Evolutionary conservation across 768 basidiomycete genomes (phyloP).

Genomic region (Macrocybe gigantea): DNA sequence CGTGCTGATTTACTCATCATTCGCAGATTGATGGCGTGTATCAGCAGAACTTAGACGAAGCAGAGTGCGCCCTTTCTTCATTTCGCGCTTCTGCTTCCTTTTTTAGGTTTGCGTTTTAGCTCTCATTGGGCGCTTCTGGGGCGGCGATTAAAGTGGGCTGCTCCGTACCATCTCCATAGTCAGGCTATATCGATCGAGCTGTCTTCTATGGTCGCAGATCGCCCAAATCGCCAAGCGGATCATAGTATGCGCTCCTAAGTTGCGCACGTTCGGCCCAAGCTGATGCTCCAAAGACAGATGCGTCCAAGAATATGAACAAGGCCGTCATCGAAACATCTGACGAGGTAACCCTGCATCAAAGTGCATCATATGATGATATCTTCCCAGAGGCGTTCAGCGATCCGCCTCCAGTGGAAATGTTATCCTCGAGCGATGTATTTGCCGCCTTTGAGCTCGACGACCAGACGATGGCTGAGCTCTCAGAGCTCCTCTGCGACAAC

Average conservation of each 20-base stretch:
- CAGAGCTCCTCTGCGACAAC: neutral
- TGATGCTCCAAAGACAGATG: neutral
- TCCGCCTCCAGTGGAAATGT: neutral
- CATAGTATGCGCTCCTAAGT: conserved; percentile 10
- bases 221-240: conserved; percentile 21
- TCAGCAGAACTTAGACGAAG: conserved; percentile 20
- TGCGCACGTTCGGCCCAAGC: neutral
- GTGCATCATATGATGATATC: neutral
- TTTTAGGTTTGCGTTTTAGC: conserved; percentile 4
- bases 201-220: conserved; percentile 8
- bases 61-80: conserved; percentile 13
- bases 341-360: neutral
- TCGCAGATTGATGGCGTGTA: conserved; percentile 21
- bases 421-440: neutral
- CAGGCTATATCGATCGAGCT: neutral
- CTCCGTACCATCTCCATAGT: neutral
- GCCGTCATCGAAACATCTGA: neutral
- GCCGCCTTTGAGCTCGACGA: neutral
- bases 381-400: neutral
- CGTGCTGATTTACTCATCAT: neutral
- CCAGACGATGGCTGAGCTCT: neutral
- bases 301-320: neutral
- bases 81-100: neutral
- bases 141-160: conserved; percentile 18
- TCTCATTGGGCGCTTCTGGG: conserved; percentile 18